Percentiles rank a stretch among this genome's conserved stretches.
Conservation (phyloP, 805 yeast species). For the Metschnikowia chrysomelidarum region DNA sequence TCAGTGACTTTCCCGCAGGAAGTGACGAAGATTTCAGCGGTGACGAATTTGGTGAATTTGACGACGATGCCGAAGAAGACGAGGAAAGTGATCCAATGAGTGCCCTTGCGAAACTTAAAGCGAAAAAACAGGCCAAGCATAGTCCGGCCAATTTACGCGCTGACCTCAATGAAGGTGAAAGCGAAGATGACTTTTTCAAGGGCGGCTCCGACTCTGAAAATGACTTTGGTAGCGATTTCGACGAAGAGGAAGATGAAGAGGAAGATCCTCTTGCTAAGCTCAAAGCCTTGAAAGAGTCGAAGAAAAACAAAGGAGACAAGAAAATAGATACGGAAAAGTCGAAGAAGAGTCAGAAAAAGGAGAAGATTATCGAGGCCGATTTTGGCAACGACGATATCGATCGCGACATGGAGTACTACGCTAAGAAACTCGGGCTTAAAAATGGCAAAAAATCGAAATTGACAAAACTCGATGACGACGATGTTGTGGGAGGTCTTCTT, state of each 20-base stretch:
- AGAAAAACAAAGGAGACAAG: slow-evolving; percentile 13
- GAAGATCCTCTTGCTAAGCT: slow-evolving; percentile 28
- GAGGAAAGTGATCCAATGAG: slow-evolving; percentile 26
- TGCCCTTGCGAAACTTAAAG: slow-evolving; percentile 19
- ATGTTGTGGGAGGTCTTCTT: slow-evolving; percentile 75
- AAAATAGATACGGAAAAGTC: slow-evolving; percentile 19
- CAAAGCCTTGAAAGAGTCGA: slow-evolving; percentile 18
- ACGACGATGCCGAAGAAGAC: slow-evolving; percentile 1
- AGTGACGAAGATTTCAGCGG: slow-evolving; percentile 9
- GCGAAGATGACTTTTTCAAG: slow-evolving; percentile 13
- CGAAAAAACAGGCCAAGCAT: slow-evolving; percentile 6
- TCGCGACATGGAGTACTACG: slow-evolving; percentile 77
- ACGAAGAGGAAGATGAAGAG: slow-evolving; percentile 15
- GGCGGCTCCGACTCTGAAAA: too few relatives aligned
- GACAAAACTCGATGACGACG: slow-evolving; percentile 59
- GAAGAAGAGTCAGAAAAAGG: slow-evolving; percentile 16
- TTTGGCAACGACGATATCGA: slow-evolving; percentile 36
- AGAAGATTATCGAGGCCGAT: slow-evolving; percentile 17
- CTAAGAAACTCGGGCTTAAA: slow-evolving; percentile 71
- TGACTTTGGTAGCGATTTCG: slow-evolving; percentile 12
- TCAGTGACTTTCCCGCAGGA: slow-evolving; percentile 1
- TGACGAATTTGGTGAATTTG: slow-evolving; percentile 36
- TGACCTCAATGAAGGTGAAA: background rate
- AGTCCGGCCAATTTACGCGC: background rate
- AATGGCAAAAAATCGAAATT: slow-evolving; percentile 50